Base-by-base conservation (phyloP, 1,139 yeast species). In the Kurtzmaniella natalensis region DNA sequence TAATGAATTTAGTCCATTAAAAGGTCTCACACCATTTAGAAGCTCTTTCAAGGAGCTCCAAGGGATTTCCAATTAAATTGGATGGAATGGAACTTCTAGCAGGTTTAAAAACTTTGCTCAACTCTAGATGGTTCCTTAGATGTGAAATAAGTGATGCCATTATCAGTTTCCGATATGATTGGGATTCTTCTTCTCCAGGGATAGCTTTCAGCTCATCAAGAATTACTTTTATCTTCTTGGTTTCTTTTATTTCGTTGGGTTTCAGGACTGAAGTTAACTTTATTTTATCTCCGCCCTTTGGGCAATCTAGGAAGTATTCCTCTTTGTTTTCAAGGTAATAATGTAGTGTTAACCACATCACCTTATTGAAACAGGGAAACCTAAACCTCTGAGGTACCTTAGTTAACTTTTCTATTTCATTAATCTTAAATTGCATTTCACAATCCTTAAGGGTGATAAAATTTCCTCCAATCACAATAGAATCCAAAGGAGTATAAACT, bases 401-500 rank as follows among this genome's bases (percentile, higher is more conserved):
- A 0, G 95, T 85, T 5, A 56, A 55, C 33, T 67, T 64, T 49
- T 88, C 96, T 25, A 88, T 66, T 4, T 70, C 62, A 33, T 74
- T 73, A 6, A 86, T 71, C 33, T 64, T 63, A 25, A 85, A 55
- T 50, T 88, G 95, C 43, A 70, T 78, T 9, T 62, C 59, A 46
- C 86, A 58, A 47, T 82, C 81, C 39, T 76, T 60, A 29, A 77
- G 52, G 0, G 94, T 85, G 21, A 88, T 59, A 51, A 79, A 88
- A 52, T 88, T 88, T 0, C 96, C 96, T 2, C 96, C 96, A 36
- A 88, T 76, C 2, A 88, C 88, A 2, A 87, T 60, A 0, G 94
- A 77, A 50, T 88, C 95, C 14, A 64, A 61, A 0, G 95, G 94
- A 0, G 96, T 87, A 48, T 78, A 78, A 0, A 88, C 96, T 0